Evolutionary conservation across 164 flowering plant species (phyloP).

Genomic region (Paratinospora sagittata): DNA sequence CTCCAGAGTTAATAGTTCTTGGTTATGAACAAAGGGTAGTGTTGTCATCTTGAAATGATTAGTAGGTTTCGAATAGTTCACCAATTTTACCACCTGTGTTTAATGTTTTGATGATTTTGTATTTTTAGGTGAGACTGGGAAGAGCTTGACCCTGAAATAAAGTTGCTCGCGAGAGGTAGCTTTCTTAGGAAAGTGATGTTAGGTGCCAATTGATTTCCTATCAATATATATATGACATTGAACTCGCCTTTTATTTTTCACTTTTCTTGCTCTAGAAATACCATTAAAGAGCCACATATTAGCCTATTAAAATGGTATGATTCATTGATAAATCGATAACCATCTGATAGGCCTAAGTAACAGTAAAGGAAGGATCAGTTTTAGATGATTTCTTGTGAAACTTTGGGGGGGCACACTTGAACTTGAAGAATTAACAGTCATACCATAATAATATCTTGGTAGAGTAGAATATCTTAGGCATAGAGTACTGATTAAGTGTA

Average conservation of each 20-base stretch:
- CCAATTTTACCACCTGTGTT: too few relatives aligned
- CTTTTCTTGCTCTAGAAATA: not conserved
- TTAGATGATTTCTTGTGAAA: not conserved
- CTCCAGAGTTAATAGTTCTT: not conserved
- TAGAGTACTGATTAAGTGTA: not conserved
- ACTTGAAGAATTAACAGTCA: not conserved
- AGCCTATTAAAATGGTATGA: not conserved
- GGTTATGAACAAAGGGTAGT: not conserved
- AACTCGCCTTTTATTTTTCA: constrained; percentile 10
- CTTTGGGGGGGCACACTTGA: not conserved
- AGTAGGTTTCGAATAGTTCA: constrained; percentile 8
- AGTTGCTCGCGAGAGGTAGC: constrained; percentile 6
- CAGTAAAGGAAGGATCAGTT: not conserved
- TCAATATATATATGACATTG: too few relatives aligned
- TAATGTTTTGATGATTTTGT: not conserved
- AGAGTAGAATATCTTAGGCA: not conserved
- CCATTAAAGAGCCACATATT: not conserved
- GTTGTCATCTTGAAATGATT: not conserved
- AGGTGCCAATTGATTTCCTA: too few relatives aligned
- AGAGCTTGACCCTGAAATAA: constrained; percentile 10
- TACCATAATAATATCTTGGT: not conserved
- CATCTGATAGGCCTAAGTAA: too few relatives aligned
- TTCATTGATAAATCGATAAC: not conserved
- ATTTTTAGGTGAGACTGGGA: constrained; percentile 15
- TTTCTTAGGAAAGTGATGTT: constrained; percentile 8